Conservation (phyloP, 1,139 yeast genomes). For the Lodderomyces metapsilosis region DNA sequence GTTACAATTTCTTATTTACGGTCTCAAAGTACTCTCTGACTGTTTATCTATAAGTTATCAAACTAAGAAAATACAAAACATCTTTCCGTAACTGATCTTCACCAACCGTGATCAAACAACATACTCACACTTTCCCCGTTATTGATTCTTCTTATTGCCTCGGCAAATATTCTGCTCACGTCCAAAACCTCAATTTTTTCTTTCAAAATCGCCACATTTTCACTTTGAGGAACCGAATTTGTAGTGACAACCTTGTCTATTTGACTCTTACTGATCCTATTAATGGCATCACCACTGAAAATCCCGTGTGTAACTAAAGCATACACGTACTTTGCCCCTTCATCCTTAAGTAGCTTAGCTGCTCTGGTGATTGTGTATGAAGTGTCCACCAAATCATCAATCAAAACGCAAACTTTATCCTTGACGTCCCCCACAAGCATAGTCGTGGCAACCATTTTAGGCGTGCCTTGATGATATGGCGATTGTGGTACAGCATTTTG, state of each 20-base stretch:
- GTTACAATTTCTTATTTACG: no score
- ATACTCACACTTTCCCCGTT: constrained; percentile 95
- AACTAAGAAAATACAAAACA: no score
- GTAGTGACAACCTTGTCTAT: constrained; percentile 88
- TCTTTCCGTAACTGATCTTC: no score
- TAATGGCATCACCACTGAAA: constrained; percentile 87
- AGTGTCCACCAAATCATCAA: constrained; percentile 94
- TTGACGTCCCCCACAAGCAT: constrained; percentile 94
- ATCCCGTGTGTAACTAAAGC: constrained; percentile 93
- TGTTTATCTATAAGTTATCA: no score
- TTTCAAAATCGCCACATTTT: constrained; percentile 53
- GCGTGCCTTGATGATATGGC: constrained; percentile 7
- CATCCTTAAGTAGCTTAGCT: constrained; percentile 85
- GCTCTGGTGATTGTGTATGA: constrained; percentile 91
- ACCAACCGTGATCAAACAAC: constrained; percentile 89
- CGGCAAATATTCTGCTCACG: constrained; percentile 85
- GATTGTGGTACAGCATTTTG: constrained; percentile 11
- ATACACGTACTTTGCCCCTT: constrained; percentile 84
- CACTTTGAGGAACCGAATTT: constrained; percentile 87
- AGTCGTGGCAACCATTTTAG: constrained; percentile 58
- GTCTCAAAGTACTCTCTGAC: no score
- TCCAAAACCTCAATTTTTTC: constrained; percentile 79
- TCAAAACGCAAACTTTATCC: constrained; percentile 76
- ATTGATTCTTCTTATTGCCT: constrained; percentile 91
- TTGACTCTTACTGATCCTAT: constrained; percentile 62